Percentiles rank a stretch among this genome's conserved stretches.
Conservation (phyloP, 495 filamentous ascomycete genomes). For the Penicillium longicatenatum region DNA sequence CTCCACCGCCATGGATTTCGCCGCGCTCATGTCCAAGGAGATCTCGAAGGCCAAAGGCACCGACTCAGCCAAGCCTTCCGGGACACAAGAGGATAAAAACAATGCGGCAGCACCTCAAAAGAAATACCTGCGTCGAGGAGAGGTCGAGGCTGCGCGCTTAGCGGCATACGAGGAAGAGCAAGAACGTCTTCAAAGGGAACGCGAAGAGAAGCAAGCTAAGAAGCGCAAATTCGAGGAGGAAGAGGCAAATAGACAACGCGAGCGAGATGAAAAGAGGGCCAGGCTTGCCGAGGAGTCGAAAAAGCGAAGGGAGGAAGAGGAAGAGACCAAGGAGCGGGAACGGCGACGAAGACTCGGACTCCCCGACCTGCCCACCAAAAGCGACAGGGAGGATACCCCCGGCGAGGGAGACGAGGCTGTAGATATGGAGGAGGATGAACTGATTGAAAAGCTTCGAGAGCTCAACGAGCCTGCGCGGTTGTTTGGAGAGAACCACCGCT, state of each 20-base stretch:
- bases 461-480: slow-evolving; percentile 71
- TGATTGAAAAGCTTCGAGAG: slow-evolving; percentile 65
- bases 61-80: slow-evolving; percentile 30
- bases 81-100: slow-evolving; percentile 22
- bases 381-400: slow-evolving; percentile 37
- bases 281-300: slow-evolving; percentile 79
- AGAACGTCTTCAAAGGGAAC: slow-evolving; percentile 63
- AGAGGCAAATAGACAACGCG: slow-evolving; percentile 63
- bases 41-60: slow-evolving; percentile 74
- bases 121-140: slow-evolving; percentile 86
- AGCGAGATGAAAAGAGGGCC: slow-evolving; percentile 77
- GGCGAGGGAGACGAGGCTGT: slow-evolving; percentile 51
- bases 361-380: slow-evolving; percentile 63
- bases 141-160: slow-evolving; percentile 80
- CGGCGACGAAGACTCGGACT: slow-evolving; percentile 63
- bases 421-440: slow-evolving; percentile 72
- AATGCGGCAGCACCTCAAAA: slow-evolving; percentile 47
- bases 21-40: slow-evolving; percentile 83
- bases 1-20: slow-evolving; percentile 80
- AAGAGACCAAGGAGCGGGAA: slow-evolving; percentile 55
- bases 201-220: slow-evolving; percentile 63
- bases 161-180: slow-evolving; percentile 83
- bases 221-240: slow-evolving; percentile 95
- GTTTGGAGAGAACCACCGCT: slow-evolving; percentile 81
- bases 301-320: slow-evolving; percentile 67